Evolutionary conservation across 441 rosid species (phyloP).

Genomic region (Isatis lusitanica): DNA sequence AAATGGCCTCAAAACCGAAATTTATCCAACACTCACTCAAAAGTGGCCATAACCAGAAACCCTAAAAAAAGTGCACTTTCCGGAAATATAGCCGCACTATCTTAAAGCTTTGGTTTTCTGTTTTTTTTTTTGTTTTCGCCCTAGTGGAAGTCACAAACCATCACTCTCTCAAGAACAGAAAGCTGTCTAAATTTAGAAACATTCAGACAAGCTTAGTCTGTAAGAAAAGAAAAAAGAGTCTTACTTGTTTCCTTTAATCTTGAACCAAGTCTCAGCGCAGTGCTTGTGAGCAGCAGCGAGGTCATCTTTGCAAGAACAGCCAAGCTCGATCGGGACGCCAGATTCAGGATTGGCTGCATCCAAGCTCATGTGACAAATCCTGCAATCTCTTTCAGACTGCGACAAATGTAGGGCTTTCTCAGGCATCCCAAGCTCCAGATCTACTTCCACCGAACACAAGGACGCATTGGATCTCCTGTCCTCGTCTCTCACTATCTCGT

Average conservation of each 20-base stretch:
- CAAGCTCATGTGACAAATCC: conserved; percentile 56
- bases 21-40: neutral
- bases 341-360: conserved; percentile 44
- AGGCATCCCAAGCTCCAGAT: conserved; percentile 41
- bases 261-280: conserved; percentile 58
- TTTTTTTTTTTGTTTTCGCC: neutral
- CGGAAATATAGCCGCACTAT: neutral
- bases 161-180: neutral
- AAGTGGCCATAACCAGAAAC: conserved; percentile 3
- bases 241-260: conserved; percentile 54
- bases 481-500: conserved; percentile 31
- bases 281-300: conserved; percentile 53
- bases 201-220: neutral
- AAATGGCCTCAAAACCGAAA: neutral
- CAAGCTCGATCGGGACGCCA: conserved; percentile 46
- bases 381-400: conserved; percentile 44
- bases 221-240: neutral
- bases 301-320: conserved; percentile 55
- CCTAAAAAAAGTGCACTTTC: neutral
- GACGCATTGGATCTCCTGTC: conserved; percentile 43
- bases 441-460: conserved; percentile 41
- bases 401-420: conserved; percentile 30
- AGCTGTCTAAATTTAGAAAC: neutral
- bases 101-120: neutral
- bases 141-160: neutral